phyloP scores from a whole-genome alignment of 73 alveolate species.

The Paramecium sonneborni region DNA sequence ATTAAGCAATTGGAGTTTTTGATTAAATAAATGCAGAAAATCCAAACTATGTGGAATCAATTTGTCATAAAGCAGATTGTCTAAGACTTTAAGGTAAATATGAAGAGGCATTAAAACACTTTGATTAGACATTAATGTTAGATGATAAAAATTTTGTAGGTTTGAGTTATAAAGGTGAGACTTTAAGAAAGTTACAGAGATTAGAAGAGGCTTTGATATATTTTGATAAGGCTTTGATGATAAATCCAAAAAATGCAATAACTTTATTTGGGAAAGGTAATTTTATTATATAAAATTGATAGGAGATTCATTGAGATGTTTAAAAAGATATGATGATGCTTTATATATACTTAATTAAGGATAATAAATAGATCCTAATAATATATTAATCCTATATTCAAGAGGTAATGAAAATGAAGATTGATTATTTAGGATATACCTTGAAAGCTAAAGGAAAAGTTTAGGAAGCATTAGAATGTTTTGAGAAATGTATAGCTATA shows the following conservation, averaged over 20 bases:
- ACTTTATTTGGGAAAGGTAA: background rate
- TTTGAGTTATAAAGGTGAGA: background rate
- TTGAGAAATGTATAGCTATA: background rate
- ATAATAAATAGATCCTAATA: background rate
- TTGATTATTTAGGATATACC: background rate
- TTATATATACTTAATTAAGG: background rate
- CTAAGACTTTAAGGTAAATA: background rate
- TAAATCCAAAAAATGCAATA: background rate
- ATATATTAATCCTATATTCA: background rate
- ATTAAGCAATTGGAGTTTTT: background rate
- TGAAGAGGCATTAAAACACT: background rate
- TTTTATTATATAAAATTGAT: background rate
- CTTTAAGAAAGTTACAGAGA: background rate
- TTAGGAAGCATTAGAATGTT: background rate
- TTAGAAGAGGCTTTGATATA: background rate
- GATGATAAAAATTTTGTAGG: background rate
- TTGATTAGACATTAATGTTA: background rate
- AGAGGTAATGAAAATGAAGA: background rate
- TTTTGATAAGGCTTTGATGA: background rate
- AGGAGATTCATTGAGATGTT: constrained; percentile 12
- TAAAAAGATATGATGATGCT: background rate
- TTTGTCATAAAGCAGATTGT: background rate
- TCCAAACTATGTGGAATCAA: background rate
- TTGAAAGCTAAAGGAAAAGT: background rate
- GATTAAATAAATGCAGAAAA: background rate